Evolutionary conservation across 1,139 yeast genomes (phyloP), one percentile per base, ranked within the genome.

Genomic region (Yamadazyma sp.): DNA sequence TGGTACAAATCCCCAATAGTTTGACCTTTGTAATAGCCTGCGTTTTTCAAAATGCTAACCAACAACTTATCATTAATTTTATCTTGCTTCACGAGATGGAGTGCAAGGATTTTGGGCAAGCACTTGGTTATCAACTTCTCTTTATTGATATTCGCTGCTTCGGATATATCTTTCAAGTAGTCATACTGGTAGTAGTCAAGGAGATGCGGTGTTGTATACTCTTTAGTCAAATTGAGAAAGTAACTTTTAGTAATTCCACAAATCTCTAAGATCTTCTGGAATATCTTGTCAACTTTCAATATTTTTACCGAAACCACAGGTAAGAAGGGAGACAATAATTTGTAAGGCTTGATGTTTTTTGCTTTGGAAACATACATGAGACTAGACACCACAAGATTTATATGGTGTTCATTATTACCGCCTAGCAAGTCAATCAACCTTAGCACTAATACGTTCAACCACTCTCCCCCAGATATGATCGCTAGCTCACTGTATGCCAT

Each of bases 201-300:
- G 10, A 91, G 68, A 48, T 81, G 74, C 0, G 98, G 98, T 0
- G 91, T 75, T 1, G 92, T 86, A 51, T 81, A 85, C 17, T 80
- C 78, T 38, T 79, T 79, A 2, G 95, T 87, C 42, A 92, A 71
- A 31, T 71, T 70, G 28, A 91, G 65, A 42, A 92, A 85, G 25
- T 79, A 79, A 18, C 69, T 70, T 5, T 73, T 66, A 1, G 86
- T 69, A 33, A 88, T 75, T 1, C 81, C 85, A 24, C 88, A 66
- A 5, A 88, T 65, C 31, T 79, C 81, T 5, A 91, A 75, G 12
- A 92, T 67, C 44, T 77, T 73, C 17, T 68, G 68, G 27, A 87
- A 69, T 40, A 86, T 65, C n/a, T 69, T 64, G 0, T 81, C 78
- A 37, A 77, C 78, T 45, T 79, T 79, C 2, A 87, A 81, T 12